Base-by-base conservation (phyloP, 148 eudicot species). In the Camellia lanceoleosa region DNA sequence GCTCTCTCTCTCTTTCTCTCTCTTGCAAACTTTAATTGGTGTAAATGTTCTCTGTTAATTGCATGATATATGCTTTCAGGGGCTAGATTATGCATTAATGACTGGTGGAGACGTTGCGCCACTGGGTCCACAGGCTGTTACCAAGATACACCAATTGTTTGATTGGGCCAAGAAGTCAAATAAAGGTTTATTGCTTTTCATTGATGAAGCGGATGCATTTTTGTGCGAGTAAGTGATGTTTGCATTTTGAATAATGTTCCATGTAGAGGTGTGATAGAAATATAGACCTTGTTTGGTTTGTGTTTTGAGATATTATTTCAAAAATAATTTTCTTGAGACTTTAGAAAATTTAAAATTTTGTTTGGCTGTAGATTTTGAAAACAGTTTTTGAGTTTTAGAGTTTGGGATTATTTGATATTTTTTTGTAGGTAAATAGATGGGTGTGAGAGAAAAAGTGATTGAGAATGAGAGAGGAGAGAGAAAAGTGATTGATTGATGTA, bases 41-140 rank as follows among this genome's bases (percentile, higher is more conserved):
- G 20, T 68, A 18, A 73, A 5, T 79, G 11, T 18, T 30, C 46
- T 73, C 9, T 44, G 73, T 38, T 68, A 78, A 47, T 68, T 79
- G 61, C 73, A 80, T 71, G 55, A 5, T 68, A 44, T 76, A 44
- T 76, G 70, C 54, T 79, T 69, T 60, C 87, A 97, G 99, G 99
- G 99, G 30, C 90, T 97, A 80, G 99, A 97, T 83, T 97, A 97
- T 82, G 99, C 99, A 41, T 83, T 97, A 86, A 97, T 97, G 99
- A 97, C 99, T 3, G 99, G 99, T 83, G 99, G 99, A 78, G 99
- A 97, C 82, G 97, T 97, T 65, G 99, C 99, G 56, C 98, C 99
- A 55, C 84, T 97, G 49, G 99, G 99, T n/a, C 79, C 99, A 63
- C 99, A 97, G 85, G 99, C 99, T 80, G 98, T 97, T 65, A 97